phyloP scores from a whole-genome alignment of 257 asterid genomes.

The Ophiorrhiza pumila region DNA sequence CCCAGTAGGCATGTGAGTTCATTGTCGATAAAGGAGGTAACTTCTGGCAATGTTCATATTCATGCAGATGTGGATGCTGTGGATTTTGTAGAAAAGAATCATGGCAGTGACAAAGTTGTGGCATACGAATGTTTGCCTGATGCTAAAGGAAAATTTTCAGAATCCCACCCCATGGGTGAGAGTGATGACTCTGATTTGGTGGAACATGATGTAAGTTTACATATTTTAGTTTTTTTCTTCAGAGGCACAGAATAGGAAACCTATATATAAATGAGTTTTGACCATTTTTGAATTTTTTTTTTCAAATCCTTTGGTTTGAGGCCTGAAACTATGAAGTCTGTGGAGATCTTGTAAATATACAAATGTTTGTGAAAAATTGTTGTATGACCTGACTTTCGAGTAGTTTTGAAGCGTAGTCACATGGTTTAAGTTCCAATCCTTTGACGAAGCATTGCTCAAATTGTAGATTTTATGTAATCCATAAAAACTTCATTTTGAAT shows the following conservation, averaged over 20 bases:
- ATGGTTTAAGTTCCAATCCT: too few species aligned
- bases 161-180: conserved; percentile 45
- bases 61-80: conserved; percentile 26
- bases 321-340: not conserved
- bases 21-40: conserved; percentile 23
- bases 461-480: not conserved
- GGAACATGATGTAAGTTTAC: conserved; percentile 82
- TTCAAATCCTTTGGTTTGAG: not conserved
- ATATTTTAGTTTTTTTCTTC: conserved; percentile 17
- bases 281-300: not conserved
- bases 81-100: conserved; percentile 33
- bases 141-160: conserved; percentile 19
- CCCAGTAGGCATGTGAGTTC: conserved; percentile 35
- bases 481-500: not conserved
- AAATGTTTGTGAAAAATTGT: not conserved
- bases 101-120: conserved; percentile 38
- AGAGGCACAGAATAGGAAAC: not conserved
- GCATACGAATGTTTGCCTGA: conserved; percentile 21
- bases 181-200: conserved; percentile 73
- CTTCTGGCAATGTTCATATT: conserved; percentile 30
- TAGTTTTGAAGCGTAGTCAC: too few species aligned
- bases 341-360: not conserved
- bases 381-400: not conserved
- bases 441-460: too few species aligned
- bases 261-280: not conserved